These are phyloP conservation scores for Diutina ranongensis DNA, from an alignment of 1,139 yeast species.

Conservation along the genomic window DNA sequence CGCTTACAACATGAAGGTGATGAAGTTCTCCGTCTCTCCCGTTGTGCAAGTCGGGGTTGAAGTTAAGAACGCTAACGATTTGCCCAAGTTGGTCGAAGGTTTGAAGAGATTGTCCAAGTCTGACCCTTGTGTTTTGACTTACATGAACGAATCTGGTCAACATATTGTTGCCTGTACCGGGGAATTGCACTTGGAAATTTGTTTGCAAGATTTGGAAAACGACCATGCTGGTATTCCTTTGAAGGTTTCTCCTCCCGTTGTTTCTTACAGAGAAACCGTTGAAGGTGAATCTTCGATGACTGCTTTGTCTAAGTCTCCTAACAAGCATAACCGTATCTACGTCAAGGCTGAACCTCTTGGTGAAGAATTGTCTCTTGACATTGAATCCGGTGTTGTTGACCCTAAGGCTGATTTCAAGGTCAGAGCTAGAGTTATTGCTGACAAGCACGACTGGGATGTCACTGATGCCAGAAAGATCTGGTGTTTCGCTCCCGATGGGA, in stretches of 20 bases:
- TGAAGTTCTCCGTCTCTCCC: conserved; percentile 99
- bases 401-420: conserved; percentile 98
- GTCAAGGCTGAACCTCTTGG: conserved; percentile 93
- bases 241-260: conserved; percentile 96
- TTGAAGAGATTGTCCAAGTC: conserved; percentile 99
- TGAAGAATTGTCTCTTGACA: conserved; percentile 88
- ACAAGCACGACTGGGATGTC: conserved; percentile 99
- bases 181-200: conserved; percentile 98
- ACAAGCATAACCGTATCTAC: conserved; percentile 99
- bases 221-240: conserved; percentile 99
- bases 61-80: conserved; percentile 98
- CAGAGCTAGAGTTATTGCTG: conserved; percentile 98
- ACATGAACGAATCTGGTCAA: conserved; percentile 93
- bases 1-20: conserved; percentile 99
- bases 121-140: conserved; percentile 93
- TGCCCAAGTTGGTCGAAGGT: conserved; percentile 99
- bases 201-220: conserved; percentile 90
- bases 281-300: conserved; percentile 85
- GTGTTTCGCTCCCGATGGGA: conserved; percentile 99
- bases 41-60: conserved; percentile 99
- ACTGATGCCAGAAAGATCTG: conserved; percentile 99
- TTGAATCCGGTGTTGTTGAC: conserved; percentile 83
- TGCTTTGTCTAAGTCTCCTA: conserved; percentile 98
- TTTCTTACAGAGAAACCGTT: conserved; percentile 98
- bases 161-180: conserved; percentile 99